Base-by-base conservation (phyloP, 192 early-diverging fungal genomes). In the Thamnidium elegans region DNA sequence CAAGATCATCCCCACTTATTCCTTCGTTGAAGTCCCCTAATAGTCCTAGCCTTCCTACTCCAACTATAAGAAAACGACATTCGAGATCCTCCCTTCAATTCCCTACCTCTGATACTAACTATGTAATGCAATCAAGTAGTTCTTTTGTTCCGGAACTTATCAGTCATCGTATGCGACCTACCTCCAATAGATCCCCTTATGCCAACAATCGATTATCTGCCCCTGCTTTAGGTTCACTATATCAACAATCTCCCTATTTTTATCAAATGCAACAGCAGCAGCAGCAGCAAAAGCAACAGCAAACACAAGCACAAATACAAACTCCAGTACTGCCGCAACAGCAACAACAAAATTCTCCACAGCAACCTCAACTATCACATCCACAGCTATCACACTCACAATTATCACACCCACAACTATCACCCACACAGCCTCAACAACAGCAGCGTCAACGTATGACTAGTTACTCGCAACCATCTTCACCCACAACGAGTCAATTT, bases 391-490 rank as follows among this genome's bases (percentile, higher is more conserved):
- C 26, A 26, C 26, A 26, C 26, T 3, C 26, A 26, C 26, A 26
- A 26, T n/a, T 26, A 26, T 26, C 26, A 26, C 26, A 26, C 3
- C 1, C 26, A 26, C 26, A 26, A 3, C 26, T 26, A 26, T 26
- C 26, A 26, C 26, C 1, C 26, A 1, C 26, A 26, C 26, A 26
- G 3, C 26, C n/a, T 1, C 52, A 30, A 54, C 17, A 15, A 58
- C 7, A 7, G 17, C 19, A 42, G 42, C 36, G 14, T 17, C 14
- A 55, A n/a, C 23, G 42, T 21, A 10, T 50, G 8, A 26, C 46
- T 3, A 62, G 54, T 15, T 66, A 66, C 47, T 66, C 65, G 10
- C 65, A 66, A 5, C 65, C 65, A 5, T 46, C 55, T 32, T 66
- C 65, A 39, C 65, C 65, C n/a, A 66, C 65, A 4, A 30, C 46